Conservation (phyloP, 2,329 filamentous ascomycete genomes). For the Penicillium polonicum region DNA sequence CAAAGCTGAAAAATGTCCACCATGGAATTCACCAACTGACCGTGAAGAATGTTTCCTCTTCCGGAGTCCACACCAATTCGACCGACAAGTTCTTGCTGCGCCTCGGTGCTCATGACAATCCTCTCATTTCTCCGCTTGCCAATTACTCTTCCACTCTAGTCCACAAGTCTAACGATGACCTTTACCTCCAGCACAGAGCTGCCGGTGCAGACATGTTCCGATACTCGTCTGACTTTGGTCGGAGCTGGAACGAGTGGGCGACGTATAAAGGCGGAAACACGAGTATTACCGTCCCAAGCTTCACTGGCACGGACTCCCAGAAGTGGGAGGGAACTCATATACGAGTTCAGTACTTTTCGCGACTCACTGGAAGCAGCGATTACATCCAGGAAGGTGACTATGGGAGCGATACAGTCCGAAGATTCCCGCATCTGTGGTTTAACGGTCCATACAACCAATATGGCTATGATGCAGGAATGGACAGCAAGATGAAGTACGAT, state of each 20-base stretch:
- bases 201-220: constrained; percentile 61
- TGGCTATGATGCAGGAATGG: constrained; percentile 61
- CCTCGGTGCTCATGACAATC: constrained; percentile 58
- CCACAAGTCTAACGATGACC: constrained; percentile 43
- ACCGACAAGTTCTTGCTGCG: constrained; percentile 62
- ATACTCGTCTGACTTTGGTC: constrained; percentile 63
- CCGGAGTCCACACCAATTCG: constrained; percentile 44
- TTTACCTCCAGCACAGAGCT: constrained; percentile 57
- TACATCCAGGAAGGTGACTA: constrained; percentile 60
- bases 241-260: constrained; percentile 59
- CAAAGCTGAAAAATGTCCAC: constrained; percentile 55
- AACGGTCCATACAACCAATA: constrained; percentile 64
- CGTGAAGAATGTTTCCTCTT: constrained; percentile 41
- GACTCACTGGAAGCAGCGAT: constrained; percentile 57
- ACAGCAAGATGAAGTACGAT: constrained; percentile 52
- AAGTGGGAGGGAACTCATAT: constrained; percentile 62
- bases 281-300: constrained; percentile 49
- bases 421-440: constrained; percentile 62
- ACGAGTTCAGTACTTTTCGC: constrained; percentile 63
- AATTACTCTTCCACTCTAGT: constrained; percentile 60
- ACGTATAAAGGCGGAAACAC: constrained; percentile 54
- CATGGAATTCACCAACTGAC: constrained; percentile 62
- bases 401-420: constrained; percentile 44
- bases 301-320: constrained; percentile 59
- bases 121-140: constrained; percentile 57